phyloP scores from a whole-genome alignment of 169 alveolate genomes.

The Amoebophrya sp. region DNA sequence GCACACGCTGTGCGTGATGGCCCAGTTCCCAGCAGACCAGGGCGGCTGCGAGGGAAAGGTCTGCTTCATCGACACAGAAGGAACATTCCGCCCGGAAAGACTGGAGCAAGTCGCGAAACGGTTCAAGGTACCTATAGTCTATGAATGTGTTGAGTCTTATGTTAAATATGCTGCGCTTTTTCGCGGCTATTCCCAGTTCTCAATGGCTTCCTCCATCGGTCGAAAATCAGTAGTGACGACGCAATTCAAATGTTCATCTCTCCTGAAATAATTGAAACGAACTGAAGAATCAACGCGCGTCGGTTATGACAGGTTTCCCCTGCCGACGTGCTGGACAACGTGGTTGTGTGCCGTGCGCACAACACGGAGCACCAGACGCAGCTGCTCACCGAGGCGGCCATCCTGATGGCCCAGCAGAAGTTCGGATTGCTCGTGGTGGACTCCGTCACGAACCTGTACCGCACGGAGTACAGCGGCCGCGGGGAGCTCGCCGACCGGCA shows the following conservation, averaged over 20 bases:
- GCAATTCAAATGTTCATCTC: too few relatives aligned
- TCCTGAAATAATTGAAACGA: too few relatives aligned
- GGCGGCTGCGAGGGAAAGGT: slow-evolving; percentile 96
- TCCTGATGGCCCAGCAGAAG: slow-evolving; percentile 87
- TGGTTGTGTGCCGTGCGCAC: slow-evolving; percentile 93
- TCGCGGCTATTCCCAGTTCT: too few relatives aligned
- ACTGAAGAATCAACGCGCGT: too few relatives aligned
- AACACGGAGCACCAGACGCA: slow-evolving; percentile 91
- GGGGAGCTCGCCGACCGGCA: slow-evolving; percentile 97
- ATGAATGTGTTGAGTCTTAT: too few relatives aligned
- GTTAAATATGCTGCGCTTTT: too few relatives aligned
- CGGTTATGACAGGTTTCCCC: too few relatives aligned
- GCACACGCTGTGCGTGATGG: slow-evolving; percentile 80
- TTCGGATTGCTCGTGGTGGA: slow-evolving; percentile 94
- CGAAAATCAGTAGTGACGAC: too few relatives aligned
- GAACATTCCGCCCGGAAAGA: slow-evolving; percentile 98
- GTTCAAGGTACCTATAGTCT: slow-evolving; percentile 69
- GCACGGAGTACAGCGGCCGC: slow-evolving; percentile 94
- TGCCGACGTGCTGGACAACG: slow-evolving; percentile 89
- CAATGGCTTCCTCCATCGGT: too few relatives aligned
- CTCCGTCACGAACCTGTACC: slow-evolving; percentile 85
- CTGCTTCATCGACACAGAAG: slow-evolving; percentile 97
- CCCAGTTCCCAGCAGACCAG: slow-evolving; percentile 82
- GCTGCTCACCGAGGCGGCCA: slow-evolving; percentile 85
- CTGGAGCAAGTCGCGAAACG: slow-evolving; percentile 90